Conservation (phyloP, 345 rosid genomes). For the Trapa bicornis region DNA sequence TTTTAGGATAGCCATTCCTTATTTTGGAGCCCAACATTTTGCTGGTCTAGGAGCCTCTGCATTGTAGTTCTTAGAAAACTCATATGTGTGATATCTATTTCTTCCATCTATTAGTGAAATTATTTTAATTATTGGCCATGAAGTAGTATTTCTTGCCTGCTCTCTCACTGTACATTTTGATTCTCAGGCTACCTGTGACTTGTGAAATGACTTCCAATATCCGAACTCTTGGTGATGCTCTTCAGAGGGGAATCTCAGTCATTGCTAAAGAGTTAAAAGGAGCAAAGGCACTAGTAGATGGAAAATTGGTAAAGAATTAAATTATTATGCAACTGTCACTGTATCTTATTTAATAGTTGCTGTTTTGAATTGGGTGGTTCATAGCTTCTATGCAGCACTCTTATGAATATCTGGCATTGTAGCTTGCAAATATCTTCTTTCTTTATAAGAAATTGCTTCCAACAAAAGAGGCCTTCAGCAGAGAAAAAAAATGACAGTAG, state of each 20-base stretch:
- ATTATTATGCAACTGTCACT: conserved; percentile 1
- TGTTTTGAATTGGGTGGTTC: neutral
- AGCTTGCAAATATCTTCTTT: neutral
- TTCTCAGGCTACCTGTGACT: conserved; percentile 48
- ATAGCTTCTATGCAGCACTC: neutral
- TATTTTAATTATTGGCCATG: neutral
- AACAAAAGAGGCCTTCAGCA: neutral
- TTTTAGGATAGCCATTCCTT: neutral
- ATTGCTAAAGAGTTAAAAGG: conserved; percentile 49
- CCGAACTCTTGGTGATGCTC: conserved; percentile 36
- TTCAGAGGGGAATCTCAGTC: conserved; percentile 45
- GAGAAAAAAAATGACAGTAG: neutral
- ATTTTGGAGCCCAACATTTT: neutral
- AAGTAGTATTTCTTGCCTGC: neutral
- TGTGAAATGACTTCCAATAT: conserved; percentile 23
- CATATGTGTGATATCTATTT: neutral
- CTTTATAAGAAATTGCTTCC: neutral
- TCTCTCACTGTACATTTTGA: neutral
- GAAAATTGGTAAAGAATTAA: conserved; percentile 50
- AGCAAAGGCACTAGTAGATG: conserved; percentile 73
- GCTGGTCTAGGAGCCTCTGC: neutral
- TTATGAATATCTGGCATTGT: neutral
- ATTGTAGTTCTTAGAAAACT: neutral
- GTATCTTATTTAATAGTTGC: neutral
- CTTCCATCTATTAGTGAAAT: neutral